Percentiles rank a stretch among this genome's conserved stretches.
phyloP scores from a whole-genome alignment of 2,329 filamentous ascomycete species.

The Phaeosphaeriaceae sp. region DNA sequence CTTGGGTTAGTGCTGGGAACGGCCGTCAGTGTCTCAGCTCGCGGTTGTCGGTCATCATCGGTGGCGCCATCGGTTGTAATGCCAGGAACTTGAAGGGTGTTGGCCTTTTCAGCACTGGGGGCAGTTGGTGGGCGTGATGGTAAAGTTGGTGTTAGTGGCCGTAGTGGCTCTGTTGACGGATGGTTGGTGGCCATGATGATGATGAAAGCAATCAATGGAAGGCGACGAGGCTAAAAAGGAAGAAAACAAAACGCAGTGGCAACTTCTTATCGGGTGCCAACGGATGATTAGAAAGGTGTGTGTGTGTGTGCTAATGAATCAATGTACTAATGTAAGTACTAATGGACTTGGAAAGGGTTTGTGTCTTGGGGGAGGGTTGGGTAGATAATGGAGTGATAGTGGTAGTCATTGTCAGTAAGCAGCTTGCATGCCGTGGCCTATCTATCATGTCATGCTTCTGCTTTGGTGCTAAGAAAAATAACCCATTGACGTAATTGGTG shows the following conservation, averaged over 20 bases:
- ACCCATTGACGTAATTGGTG: neutral
- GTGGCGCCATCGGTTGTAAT: constrained; percentile 23
- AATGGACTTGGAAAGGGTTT: neutral
- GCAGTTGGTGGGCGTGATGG: constrained; percentile 17
- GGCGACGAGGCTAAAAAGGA: constrained; percentile 2
- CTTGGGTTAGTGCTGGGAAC: constrained; percentile 29
- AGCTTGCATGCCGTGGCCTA: neutral
- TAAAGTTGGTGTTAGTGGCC: constrained; percentile 18
- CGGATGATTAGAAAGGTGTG: no score
- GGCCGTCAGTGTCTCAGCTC: constrained; percentile 16
- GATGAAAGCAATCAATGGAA: constrained; percentile 2
- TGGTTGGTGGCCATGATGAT: constrained; percentile 34
- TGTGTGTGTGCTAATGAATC: constrained; percentile 2
- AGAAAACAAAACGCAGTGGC: no score
- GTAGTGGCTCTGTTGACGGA: constrained; percentile 39
- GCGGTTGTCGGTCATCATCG: constrained; percentile 20
- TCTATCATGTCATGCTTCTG: no score
- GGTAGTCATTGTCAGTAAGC: neutral
- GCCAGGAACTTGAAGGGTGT: constrained; percentile 27
- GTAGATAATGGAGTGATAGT: neutral
- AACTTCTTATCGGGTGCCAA: constrained; percentile 33
- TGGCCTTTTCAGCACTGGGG: constrained; percentile 14
- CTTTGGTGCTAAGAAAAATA: neutral
- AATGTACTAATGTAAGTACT: constrained; percentile 19
- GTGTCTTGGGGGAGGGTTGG: neutral